Evolutionary conservation across 129 eudicot genomes (phyloP), one percentile per base, ranked within the genome.

Genomic region (Helichrysum umbraculigerum): DNA sequence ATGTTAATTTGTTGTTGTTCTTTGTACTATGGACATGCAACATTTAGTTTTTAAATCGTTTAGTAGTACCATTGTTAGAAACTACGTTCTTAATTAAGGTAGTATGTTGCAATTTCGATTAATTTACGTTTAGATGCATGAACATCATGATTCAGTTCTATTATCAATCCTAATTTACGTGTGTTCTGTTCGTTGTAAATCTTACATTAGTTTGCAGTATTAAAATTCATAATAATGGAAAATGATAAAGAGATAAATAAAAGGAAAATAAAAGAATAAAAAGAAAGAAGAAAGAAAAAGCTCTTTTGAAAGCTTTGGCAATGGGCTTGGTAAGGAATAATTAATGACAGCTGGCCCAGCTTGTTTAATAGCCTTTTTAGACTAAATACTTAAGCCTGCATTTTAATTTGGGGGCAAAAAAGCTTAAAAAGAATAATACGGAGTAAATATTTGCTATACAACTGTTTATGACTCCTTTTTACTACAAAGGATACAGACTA

Each of bases 1-100:
- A 30, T 66, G 47, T 73, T 80, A 73, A 73, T 73, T 67, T 80
- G 79, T 74, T 80, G 83, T 80, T 74, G 83, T 65, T 80, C 76
- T 66, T 80, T 70, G 76, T 74, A 17, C 44, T 68, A 74, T 80
- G 79, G 75, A 80, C 79, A 80, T 44, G 17, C 52, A 44, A 57
- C 39, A 25, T 73, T 29, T 10, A 63, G n/a, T 63, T 69, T 68
- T 59, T 66, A 11, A 62, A 66, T 32, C 41, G 47, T n/a, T 56
- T 78, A 21, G 50, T 39, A 54, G 50, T 10, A 42, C 3, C 25
- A 6, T 54, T n/a, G 25, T 19, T 10, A 42, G 50, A 11, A 42
- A 42, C 14, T 9, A 42, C 10, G 50, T 47, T 47, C 54, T 47
- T 47, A 17, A 17, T 47, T 44, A 47, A 47, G 54, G 54, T 47